Conservation (phyloP, 2,329 filamentous ascomycete species). For the Fusarium coicis region DNA sequence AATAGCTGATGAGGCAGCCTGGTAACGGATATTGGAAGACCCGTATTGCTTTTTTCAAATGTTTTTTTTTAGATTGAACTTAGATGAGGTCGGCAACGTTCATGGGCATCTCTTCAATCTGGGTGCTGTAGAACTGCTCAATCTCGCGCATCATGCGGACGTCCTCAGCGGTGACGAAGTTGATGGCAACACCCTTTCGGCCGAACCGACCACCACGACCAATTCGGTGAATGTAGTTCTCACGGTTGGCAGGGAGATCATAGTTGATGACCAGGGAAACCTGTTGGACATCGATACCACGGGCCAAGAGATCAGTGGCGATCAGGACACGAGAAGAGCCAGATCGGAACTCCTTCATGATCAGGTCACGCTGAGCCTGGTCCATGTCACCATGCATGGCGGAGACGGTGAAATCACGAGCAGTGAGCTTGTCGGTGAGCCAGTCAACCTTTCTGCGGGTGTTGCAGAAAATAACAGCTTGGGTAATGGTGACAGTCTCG, state of each 20-base stretch:
- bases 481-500: slow-evolving; percentile 99
- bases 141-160: slow-evolving; percentile 99
- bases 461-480: slow-evolving; percentile 99
- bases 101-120: slow-evolving; percentile 99
- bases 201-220: slow-evolving; percentile 99
- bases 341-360: slow-evolving; percentile 99
- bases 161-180: slow-evolving; percentile 99
- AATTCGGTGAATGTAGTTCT: slow-evolving; percentile 99
- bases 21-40: slow-evolving; percentile 39
- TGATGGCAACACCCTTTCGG: slow-evolving; percentile 99
- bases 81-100: slow-evolving; percentile 82
- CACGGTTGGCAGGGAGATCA: slow-evolving; percentile 96
- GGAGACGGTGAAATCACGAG: slow-evolving; percentile 98
- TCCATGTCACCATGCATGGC: slow-evolving; percentile 99
- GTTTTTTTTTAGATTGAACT: slow-evolving; percentile 47
- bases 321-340: slow-evolving; percentile 98
- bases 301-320: slow-evolving; percentile 95
- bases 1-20: slow-evolving; percentile 37
- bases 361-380: slow-evolving; percentile 95
- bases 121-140: slow-evolving; percentile 99
- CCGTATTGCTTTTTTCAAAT: slow-evolving; percentile 33
- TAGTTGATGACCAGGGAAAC: slow-evolving; percentile 99
- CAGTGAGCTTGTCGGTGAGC: slow-evolving; percentile 99
- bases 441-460: slow-evolving; percentile 99
- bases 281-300: slow-evolving; percentile 99